phyloP scores from a whole-genome alignment of 768 basidiomycete genomes.

The Terana coerulea region DNA sequence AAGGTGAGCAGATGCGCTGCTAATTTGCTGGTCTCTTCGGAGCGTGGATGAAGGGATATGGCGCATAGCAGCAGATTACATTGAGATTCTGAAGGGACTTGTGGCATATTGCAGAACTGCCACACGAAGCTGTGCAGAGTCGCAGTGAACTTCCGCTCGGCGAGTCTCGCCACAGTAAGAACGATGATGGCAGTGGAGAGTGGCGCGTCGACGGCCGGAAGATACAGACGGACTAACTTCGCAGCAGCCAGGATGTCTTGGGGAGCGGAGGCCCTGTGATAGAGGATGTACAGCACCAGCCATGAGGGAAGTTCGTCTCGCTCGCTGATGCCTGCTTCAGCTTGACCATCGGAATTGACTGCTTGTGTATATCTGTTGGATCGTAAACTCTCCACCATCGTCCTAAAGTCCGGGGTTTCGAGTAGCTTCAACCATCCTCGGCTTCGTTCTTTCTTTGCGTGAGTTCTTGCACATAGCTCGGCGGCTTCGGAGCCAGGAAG shows the following conservation, averaged over 20 bases:
- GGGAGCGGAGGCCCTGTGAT: not conserved
- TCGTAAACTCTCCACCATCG: not conserved
- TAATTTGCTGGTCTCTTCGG: slow-evolving; percentile 8
- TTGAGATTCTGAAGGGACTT: not conserved
- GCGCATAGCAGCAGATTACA: slow-evolving; percentile 20
- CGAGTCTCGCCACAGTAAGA: slow-evolving; percentile 2
- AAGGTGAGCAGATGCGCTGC: slow-evolving; percentile 8
- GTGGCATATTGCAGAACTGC: not conserved
- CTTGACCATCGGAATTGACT: not conserved
- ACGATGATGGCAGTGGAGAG: not conserved
- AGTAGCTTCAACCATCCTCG: not conserved
- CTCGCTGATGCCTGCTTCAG: not conserved
- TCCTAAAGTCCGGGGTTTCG: not conserved
- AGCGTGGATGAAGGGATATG: slow-evolving; percentile 3
- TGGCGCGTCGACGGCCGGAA: not conserved
- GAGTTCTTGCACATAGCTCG: not conserved
- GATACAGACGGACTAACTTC: not conserved
- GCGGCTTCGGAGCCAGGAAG: not conserved
- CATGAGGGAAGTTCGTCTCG: not conserved
- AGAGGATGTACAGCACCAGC: slow-evolving; percentile 10
- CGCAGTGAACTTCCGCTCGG: not conserved
- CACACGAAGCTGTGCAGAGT: not conserved
- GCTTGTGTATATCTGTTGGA: too few species aligned
- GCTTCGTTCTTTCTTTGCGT: not conserved
- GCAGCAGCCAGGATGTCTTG: not conserved